Evolutionary conservation across 495 filamentous ascomycete genomes (phyloP), one percentile per base, ranked within the genome.

Genomic region (Friedmanniomyces simplex): DNA sequence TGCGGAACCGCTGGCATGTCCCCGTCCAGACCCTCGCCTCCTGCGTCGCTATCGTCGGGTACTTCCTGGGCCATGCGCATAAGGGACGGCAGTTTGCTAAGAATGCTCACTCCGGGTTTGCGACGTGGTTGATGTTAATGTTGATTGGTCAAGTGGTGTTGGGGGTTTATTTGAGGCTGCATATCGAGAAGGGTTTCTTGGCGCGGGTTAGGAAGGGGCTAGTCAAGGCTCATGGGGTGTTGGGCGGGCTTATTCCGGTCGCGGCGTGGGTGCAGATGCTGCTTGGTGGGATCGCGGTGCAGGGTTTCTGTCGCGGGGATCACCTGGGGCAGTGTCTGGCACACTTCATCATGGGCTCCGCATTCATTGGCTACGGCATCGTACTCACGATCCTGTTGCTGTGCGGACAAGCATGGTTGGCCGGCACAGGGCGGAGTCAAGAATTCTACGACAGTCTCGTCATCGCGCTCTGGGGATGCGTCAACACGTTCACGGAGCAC

Each of bases 401-500:
- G 12, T 87, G 91, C 34, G 93, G 93, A 18, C 94, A 96, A 72
- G 69, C 77, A 21, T 96, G 90, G 91, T 70, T 98, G 50, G 81
- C 80, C 47, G 79, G 86, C 32, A 91, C 87, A 1, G 89, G 91
- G 18, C 81, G 88, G 24, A 91, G 87, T 54, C 93, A 97, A 71
- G 93, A 98, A 70, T 98, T 98, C 77, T 97, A 93, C 73, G 93
- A 98, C 70, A 91, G 86, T 48, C 69, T 86, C 12, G 76, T 97
- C 37, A 98, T 98, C 66, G 85, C 90, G 1, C 81, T 84, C 11
- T 98, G 93, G 93, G 93, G 93, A 42, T 88, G 87, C 67, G 83
- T 98, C 70, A 98, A 97, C 69, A 97, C 94, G 37, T 97, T 98
- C 68, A 97, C 94, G 16, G 93, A 97, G 69, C 93, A 98, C 69